Base-by-base conservation (phyloP, 2,329 filamentous ascomycete species). In the Madurella fahalii region DNA sequence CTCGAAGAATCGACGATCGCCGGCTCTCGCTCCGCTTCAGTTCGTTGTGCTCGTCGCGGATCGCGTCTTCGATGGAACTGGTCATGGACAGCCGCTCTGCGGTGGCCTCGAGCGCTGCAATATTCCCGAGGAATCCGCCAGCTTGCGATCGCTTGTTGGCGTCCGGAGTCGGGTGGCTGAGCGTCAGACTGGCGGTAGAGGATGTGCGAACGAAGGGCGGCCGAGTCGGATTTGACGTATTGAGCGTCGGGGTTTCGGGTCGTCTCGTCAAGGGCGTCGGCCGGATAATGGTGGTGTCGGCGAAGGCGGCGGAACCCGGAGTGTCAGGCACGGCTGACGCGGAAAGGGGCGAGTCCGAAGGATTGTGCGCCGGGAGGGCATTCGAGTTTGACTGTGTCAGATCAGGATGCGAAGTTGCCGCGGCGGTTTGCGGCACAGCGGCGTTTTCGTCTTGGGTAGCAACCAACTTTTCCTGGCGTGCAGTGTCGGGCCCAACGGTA, bases 51-150 rank as follows among this genome's bases (percentile, higher is more conserved):
- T 90, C 76, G 65, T 86, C 83, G 56, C 86, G 81, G 63, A 91
- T 92, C 62, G 89, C 87, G 73, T 88, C 83, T 64, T 87, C 87
- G 65, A 91, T 87, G 58, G 88, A 89, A 58, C 85, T 88, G 53
- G 84, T 85, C 74, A 82, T 81, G 62, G 86, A 89, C 69, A 92
- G 76, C 60, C 84, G 80, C 70, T 91, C 87, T 47, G 88, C 88
- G 11, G 84, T 86, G 61, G 86, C 84, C 70, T 93, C 88, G 58
- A 92, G 81, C 47, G 85, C 82, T 61, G 85, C 83, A 58, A 92
- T 84, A 72, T 87, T 90, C 67, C 78, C 79, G 16, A 79, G 72
- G 66, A 82, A 84, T 32, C 82, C 82, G 25, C 80, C 82, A 54
- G 84, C 81, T 53, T 84, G 77, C 48, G 77, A 81, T 53, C 84